phyloP scores from a whole-genome alignment of 306 rosid species.

The Citrullus amarus region DNA sequence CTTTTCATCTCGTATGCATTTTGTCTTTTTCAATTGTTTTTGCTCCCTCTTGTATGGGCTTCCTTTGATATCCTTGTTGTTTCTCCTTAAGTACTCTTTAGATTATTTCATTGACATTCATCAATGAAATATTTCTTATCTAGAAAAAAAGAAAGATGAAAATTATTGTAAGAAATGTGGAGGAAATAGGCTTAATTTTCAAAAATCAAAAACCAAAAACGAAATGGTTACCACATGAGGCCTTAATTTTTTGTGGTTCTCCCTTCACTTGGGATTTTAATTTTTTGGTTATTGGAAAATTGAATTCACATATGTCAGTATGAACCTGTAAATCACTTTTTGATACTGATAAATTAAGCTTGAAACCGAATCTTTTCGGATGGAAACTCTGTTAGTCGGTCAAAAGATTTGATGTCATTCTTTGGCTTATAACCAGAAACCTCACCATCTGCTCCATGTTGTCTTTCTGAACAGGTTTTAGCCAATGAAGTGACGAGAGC shows the following conservation, averaged over 20 bases:
- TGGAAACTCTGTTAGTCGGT: not conserved
- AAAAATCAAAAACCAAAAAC: no score
- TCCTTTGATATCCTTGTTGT: no score
- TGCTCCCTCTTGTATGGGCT: no score
- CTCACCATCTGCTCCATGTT: not conserved
- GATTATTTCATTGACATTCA: no score
- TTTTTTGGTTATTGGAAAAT: not conserved
- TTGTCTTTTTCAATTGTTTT: no score
- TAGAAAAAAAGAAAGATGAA: no score
- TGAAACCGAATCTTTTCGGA: not conserved
- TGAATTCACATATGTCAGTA: not conserved
- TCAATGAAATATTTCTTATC: no score
- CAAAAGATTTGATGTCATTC: not conserved
- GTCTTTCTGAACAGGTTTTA: slow-evolving; percentile 42
- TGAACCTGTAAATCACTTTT: not conserved
- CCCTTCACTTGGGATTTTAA: not conserved
- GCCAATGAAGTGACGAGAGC: slow-evolving; percentile 56
- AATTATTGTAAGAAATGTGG: no score
- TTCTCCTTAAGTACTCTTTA: no score
- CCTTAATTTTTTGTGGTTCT: not conserved
- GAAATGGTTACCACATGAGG: no score
- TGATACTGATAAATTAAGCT: not conserved
- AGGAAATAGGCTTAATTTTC: no score
- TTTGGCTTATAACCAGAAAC: not conserved
- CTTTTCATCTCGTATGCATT: no score